Base-by-base conservation (phyloP, 108 stramenopile genomes). In the Pseudonitzschia multiseries region DNA sequence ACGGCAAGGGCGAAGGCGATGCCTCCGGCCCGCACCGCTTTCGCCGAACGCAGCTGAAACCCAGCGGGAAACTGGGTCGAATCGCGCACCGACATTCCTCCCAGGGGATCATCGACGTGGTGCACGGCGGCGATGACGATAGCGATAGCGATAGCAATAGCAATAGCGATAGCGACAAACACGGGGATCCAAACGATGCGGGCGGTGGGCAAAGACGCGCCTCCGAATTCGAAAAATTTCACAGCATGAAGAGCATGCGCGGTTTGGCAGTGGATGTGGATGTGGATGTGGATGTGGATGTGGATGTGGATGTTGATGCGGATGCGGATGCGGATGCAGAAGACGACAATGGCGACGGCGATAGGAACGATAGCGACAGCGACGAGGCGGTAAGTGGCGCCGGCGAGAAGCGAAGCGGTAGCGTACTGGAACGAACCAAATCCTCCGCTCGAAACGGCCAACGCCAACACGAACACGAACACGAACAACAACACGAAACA, bases 81-180 rank as follows among this genome's bases (percentile, higher is more conserved):
- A 50, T 65, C 32, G 65, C 44, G 32, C 32, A 50, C 1, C 50
- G 50, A 20, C 20, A 14, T 9, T 48, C 50, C 12, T 52, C 66
- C 9, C 50, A 26, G 28, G 66, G 50, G 21, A 52, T 51, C 40
- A 52, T 52, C 46, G 40, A 52, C 46, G 50, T 68, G 43, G 36
- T 44, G 43, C 26, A 15, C 26, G n/a, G n/a, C n/a, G n/a, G n/a
- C n/a, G n/a, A n/a, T n/a, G n/a, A n/a, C n/a, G n/a, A n/a, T n/a
- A 44, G 43, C 69, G 59, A 41, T 24, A 32, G 33, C 65, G 14
- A 48, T 22, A 29, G 28, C 75, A 48, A 43, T 40, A 56, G 40
- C 53, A 68, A 33, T 21, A 26, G n/a, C 57, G 41, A 62, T 28
- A 43, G 41, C 70, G 50, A 27, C 51, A 60, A 28, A 8, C 14